Evolutionary conservation across 805 yeast genomes (phyloP), one percentile per base, ranked within the genome.

Genomic region (Zygosaccharomyces rouxii): DNA sequence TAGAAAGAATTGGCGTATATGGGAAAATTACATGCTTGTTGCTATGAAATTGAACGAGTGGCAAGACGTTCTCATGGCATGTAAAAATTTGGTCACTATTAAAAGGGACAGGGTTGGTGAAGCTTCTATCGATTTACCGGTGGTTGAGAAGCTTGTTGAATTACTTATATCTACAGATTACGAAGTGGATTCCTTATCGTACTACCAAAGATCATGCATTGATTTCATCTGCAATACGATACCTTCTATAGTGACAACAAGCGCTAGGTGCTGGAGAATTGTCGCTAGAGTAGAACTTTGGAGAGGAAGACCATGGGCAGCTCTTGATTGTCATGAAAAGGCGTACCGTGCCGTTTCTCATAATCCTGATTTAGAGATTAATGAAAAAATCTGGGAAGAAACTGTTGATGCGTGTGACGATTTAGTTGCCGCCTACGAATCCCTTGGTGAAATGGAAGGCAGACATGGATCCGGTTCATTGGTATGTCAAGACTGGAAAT

Each of bases 401-500:
- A 88, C 95, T 0, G 89, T 87, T 4, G 90, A 83, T 19, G 77
- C 86, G 0, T 86, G 96, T 62, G 67, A 71, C 29, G 96, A 89
- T 52, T 72, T 92, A 48, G 82, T 86, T 2, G 86, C 94, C 35
- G 92, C 96, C 1, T 92, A 89, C 64, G 89, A 84, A 60, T 83
- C 86, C 3, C 74, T 87, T 28, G 98, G 98, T n/a, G 94, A 85
- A 49, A 66, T 80, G 56, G 85, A 86, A 9, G 95, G 95, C 6
- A 83, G 80, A 58, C 77, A 83, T 59, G 85, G 84, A 21, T 89
- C 88, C 2, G 95, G 84, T 18, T 88, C 86, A 63, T 55, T 84
- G n/a, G 95, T 90, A 7, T 89, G 97, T 65, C 81, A 83, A 60
- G 96, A 89, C 62, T 90, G 97, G 97, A 85, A 80, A 61, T 86